phyloP scores from a whole-genome alignment of 2,329 filamentous ascomycete genomes.

The Albifimbria verrucaria region DNA sequence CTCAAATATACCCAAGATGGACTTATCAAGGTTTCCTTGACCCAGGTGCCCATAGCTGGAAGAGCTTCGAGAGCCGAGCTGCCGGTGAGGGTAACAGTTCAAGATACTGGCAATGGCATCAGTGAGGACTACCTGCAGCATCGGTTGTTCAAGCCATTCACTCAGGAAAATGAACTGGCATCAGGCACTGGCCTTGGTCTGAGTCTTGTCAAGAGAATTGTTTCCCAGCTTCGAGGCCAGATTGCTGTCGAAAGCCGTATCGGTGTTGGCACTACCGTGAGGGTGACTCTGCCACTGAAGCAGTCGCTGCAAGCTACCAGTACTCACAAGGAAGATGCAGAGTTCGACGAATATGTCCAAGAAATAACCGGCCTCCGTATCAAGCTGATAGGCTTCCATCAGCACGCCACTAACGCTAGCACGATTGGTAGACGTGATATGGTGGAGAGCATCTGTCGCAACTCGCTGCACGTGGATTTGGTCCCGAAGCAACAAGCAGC shows the following conservation, averaged over 20 bases:
- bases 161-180: conserved; percentile 59
- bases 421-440: too few relatives aligned
- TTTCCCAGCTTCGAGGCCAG: conserved; percentile 53
- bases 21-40: conserved; percentile 41
- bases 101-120: conserved; percentile 66
- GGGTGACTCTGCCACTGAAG: conserved; percentile 46
- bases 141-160: conserved; percentile 60
- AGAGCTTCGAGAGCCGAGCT: neutral
- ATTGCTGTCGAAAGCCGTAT: conserved; percentile 52
- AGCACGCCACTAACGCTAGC: too few relatives aligned
- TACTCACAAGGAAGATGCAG: conserved; percentile 46
- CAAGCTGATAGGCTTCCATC: too few relatives aligned
- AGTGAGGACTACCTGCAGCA: conserved; percentile 58
- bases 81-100: conserved; percentile 46
- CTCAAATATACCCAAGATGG: conserved; percentile 58
- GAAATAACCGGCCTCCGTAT: conserved; percentile 27
- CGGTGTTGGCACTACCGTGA: conserved; percentile 33
- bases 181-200: conserved; percentile 63
- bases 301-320: conserved; percentile 59
- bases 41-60: conserved; percentile 4
- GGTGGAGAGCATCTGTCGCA: conserved; percentile 16
- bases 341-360: conserved; percentile 22
- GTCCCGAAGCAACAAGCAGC: neutral
- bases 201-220: conserved; percentile 60
- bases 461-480: conserved; percentile 26